Percentiles rank a stretch among this genome's conserved stretches.
phyloP scores from a whole-genome alignment of 2,329 filamentous ascomycete species.

The Fusarium poae region DNA sequence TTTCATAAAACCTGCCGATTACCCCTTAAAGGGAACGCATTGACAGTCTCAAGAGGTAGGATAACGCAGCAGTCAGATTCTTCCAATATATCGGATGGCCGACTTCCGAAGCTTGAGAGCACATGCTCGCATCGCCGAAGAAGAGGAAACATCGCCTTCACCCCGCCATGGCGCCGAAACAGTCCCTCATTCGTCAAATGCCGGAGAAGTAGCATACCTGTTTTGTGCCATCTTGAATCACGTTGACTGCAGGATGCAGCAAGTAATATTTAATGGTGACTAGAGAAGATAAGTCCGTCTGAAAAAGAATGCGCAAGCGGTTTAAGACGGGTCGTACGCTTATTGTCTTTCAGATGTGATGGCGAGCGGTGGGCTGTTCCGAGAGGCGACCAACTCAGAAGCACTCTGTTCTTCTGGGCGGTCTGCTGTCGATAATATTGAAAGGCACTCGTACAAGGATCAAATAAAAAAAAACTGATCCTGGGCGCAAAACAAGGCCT shows the following conservation, averaged over 20 bases:
- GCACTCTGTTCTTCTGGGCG: conserved; percentile 36
- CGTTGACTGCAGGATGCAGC: conserved; percentile 24
- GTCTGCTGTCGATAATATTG: conserved; percentile 21
- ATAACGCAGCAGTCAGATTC: not conserved
- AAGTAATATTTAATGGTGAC: conserved; percentile 15
- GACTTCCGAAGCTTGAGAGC: conserved; percentile 4
- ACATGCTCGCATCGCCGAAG: not conserved
- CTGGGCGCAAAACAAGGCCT: conserved; percentile 38
- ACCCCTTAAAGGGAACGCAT: not conserved
- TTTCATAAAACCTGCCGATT: not conserved
- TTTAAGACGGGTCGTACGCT: conserved; percentile 19
- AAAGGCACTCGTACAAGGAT: conserved; percentile 24
- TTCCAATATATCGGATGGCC: not conserved
- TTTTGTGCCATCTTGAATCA: conserved; percentile 54
- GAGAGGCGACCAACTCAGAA: conserved; percentile 35
- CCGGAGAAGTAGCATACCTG: conserved; percentile 44
- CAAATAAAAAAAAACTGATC: conserved; percentile 25
- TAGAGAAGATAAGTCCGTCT: conserved; percentile 19
- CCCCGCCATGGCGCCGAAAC: conserved; percentile 34
- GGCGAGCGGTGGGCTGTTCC: conserved; percentile 33
- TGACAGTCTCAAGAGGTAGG: not conserved
- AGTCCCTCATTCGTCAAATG: conserved; percentile 14
- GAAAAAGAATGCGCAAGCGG: conserved; percentile 18
- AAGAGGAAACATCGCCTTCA: conserved; percentile 15
- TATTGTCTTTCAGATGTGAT: conserved; percentile 25